Evolutionary conservation across 306 rosid species (phyloP).

Genomic region (Dalbergia cochinchinensis): DNA sequence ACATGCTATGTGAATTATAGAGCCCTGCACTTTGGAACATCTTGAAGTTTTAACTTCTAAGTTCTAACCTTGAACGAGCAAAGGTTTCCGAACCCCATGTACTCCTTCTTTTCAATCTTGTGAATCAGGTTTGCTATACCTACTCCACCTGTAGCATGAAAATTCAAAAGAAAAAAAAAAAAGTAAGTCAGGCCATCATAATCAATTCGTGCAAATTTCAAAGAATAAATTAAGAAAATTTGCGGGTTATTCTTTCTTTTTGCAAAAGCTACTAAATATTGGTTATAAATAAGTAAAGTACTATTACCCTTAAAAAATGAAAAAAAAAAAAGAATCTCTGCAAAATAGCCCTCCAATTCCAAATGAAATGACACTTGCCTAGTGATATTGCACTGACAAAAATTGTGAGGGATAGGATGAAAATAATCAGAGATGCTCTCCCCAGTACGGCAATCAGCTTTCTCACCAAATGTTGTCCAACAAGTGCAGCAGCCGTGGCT

Average conservation of each 20-base stretch:
- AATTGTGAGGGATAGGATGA: slow-evolving; percentile 72
- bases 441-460: slow-evolving; percentile 65
- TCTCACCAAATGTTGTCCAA: slow-evolving; percentile 75
- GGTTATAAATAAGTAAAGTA: no score
- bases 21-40: not conserved
- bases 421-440: slow-evolving; percentile 70
- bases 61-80: slow-evolving; percentile 39
- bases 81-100: slow-evolving; percentile 67
- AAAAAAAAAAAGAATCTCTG: not conserved
- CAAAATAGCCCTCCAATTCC: not conserved
- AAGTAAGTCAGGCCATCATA: not conserved
- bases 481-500: slow-evolving; percentile 74
- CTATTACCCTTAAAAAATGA: no score
- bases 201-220: no score
- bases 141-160: slow-evolving; percentile 62
- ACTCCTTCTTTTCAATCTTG: slow-evolving; percentile 60
- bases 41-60: slow-evolving; percentile 6
- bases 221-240: no score
- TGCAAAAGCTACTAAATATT: no score
- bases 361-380: slow-evolving; percentile 41
- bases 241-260: no score
- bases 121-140: slow-evolving; percentile 69
- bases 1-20: not conserved
- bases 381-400: slow-evolving; percentile 66
- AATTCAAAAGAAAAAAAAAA: not conserved